Evolutionary conservation across 768 basidiomycete species (phyloP).

Genomic region (Suillus brevipes): DNA sequence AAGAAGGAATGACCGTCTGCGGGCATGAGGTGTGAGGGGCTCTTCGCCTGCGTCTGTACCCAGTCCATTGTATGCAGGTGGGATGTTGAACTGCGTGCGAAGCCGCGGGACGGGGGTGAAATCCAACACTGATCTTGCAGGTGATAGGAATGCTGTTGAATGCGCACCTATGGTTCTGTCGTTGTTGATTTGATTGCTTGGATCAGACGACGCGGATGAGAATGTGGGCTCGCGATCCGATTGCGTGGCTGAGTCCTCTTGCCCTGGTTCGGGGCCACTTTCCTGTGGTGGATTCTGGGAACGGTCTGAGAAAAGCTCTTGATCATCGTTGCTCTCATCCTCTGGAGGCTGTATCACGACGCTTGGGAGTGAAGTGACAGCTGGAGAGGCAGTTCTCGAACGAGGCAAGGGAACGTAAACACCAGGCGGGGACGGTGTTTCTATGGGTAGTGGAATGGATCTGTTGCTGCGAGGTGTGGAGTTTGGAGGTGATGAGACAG

Average conservation of each 20-base stretch:
- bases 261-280: constrained; percentile 23
- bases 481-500: constrained; percentile 58
- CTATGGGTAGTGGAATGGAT: constrained; percentile 42
- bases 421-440: constrained; percentile 51
- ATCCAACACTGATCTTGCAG: constrained; percentile 47
- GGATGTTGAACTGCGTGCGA: constrained; percentile 61
- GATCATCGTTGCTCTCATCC: constrained; percentile 19
- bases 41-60: constrained; percentile 34
- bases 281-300: constrained; percentile 16
- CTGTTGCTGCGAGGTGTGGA: constrained; percentile 63
- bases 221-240: constrained; percentile 61
- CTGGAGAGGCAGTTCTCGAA: constrained; percentile 52
- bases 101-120: constrained; percentile 67
- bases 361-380: constrained; percentile 31
- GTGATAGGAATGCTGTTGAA: constrained; percentile 52
- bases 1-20: constrained; percentile 79
- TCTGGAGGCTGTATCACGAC: constrained; percentile 23
- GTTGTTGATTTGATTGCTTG: constrained; percentile 31
- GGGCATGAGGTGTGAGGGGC: constrained; percentile 66
- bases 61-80: constrained; percentile 44
- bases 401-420: constrained; percentile 52
- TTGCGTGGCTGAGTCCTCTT: constrained; percentile 28
- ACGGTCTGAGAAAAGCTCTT: not conserved
- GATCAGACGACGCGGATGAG: constrained; percentile 60
- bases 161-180: constrained; percentile 30